phyloP scores from a whole-genome alignment of 495 filamentous ascomycete species.

The Neurospora sp. region DNA sequence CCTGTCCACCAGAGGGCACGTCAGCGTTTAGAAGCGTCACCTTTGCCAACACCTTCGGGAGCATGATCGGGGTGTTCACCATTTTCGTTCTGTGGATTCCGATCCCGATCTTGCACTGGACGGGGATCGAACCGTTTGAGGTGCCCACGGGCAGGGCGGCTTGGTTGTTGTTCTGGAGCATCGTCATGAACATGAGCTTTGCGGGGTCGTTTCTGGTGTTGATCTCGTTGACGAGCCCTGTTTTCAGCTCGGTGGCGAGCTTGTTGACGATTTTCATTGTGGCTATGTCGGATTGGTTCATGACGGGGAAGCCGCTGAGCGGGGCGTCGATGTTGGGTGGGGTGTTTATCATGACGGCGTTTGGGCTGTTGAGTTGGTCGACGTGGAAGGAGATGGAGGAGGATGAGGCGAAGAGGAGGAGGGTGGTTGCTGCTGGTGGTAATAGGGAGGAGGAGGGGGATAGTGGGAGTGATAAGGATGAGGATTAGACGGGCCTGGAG shows the following conservation, averaged over 20 bases:
- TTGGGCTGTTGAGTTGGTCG: slow-evolving; percentile 76
- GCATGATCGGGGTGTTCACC: slow-evolving; percentile 75
- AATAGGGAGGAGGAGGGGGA: not conserved
- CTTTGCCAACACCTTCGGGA: slow-evolving; percentile 87
- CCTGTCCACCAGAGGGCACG: slow-evolving; percentile 84
- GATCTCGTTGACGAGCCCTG: slow-evolving; percentile 84
- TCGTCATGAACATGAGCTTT: slow-evolving; percentile 78
- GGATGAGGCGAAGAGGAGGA: slow-evolving; percentile 53
- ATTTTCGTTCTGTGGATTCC: slow-evolving; percentile 86
- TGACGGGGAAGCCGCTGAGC: slow-evolving; percentile 65
- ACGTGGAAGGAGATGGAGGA: slow-evolving; percentile 89
- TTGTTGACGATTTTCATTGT: slow-evolving; percentile 95
- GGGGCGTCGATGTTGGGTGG: slow-evolving; percentile 72
- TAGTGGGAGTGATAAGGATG: not conserved
- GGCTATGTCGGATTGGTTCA: slow-evolving; percentile 78
- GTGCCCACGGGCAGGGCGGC: slow-evolving; percentile 66
- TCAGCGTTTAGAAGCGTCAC: slow-evolving; percentile 74
- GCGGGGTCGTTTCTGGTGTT: slow-evolving; percentile 89
- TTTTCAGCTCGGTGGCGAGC: slow-evolving; percentile 82
- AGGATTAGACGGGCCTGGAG: not conserved
- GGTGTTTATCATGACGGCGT: slow-evolving; percentile 74
- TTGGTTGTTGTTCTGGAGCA: slow-evolving; percentile 68
- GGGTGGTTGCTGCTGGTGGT: slow-evolving; percentile 21
- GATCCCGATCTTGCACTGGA: slow-evolving; percentile 67
- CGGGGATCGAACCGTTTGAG: slow-evolving; percentile 72